These are phyloP conservation scores for Syzygium malaccense DNA, from an alignment of 441 rosid species.

Conservation along the genomic window DNA sequence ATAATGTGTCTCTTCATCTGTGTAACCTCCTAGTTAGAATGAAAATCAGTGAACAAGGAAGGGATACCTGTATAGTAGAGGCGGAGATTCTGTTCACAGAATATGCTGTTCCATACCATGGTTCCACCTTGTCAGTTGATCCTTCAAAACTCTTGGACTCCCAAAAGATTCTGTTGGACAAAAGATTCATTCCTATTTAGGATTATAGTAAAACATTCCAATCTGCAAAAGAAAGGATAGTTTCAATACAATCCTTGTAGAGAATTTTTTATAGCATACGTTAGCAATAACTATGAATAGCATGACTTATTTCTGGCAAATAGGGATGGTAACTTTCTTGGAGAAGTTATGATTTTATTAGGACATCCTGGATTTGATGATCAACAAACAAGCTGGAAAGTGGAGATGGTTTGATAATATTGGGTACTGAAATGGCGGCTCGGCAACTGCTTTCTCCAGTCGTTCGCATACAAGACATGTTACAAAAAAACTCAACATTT, in stretches of 20 bases:
- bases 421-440: neutral
- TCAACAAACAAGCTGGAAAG: neutral
- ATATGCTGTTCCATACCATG: conserved; percentile 87
- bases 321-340: neutral
- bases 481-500: neutral
- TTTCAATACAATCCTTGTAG: neutral
- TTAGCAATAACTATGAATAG: neutral
- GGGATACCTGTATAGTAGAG: conserved; percentile 54
- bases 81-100: conserved; percentile 49
- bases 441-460: neutral
- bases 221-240: neutral
- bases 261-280: neutral
- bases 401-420: neutral
- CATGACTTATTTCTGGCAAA: neutral
- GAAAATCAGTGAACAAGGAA: conserved; percentile 2
- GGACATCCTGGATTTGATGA: neutral
- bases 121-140: conserved; percentile 62
- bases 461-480: neutral
- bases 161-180: conserved; percentile 77
- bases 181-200: neutral
- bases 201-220: neutral
- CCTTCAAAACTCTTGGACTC: conserved; percentile 85
- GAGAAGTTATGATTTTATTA: neutral
- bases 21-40: neutral
- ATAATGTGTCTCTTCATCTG: neutral